Conservation (phyloP, 2,329 filamentous ascomycete species). For the Monosporascus sp. region DNA sequence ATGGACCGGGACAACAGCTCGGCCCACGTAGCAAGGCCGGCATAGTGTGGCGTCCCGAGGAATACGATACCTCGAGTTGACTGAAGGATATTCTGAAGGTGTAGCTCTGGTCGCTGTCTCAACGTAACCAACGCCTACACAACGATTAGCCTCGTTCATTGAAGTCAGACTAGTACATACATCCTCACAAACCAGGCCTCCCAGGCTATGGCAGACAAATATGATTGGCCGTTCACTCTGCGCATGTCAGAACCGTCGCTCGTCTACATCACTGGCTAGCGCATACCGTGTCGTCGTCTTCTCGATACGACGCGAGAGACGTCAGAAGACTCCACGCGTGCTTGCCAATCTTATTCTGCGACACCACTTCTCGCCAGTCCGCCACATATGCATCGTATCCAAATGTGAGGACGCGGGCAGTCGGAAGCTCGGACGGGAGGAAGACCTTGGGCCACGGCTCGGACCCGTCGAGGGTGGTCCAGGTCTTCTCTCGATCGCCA, state of each 20-base stretch:
- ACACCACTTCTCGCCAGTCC: conserved; percentile 9
- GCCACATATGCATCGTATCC: conserved; percentile 33
- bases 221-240: conserved; percentile 25
- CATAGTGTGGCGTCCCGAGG: conserved; percentile 31
- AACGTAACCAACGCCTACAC: too few relatives aligned
- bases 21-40: conserved; percentile 25
- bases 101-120: conserved; percentile 14
- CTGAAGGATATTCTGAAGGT: conserved; percentile 17
- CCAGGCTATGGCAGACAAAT: conserved; percentile 34
- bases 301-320: conserved; percentile 21
- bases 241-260: not conserved
- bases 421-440: conserved; percentile 23
- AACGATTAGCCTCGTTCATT: too few relatives aligned
- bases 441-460: conserved; percentile 31
- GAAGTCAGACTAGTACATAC: conserved; percentile 1
- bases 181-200: conserved; percentile 34
- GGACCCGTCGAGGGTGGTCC: conserved; percentile 25
- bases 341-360: conserved; percentile 20
- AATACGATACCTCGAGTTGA: conserved; percentile 28
- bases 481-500: conserved; percentile 33
- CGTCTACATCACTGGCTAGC: not conserved
- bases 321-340: conserved; percentile 27
- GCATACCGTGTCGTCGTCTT: conserved; percentile 5
- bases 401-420: conserved; percentile 32
- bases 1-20: conserved; percentile 17